A percentile compares a stretch with the other conserved stretches of the same genome.
Conservation (phyloP, 2,329 filamentous ascomycete species). For the Alternaria angustiovoidea region DNA sequence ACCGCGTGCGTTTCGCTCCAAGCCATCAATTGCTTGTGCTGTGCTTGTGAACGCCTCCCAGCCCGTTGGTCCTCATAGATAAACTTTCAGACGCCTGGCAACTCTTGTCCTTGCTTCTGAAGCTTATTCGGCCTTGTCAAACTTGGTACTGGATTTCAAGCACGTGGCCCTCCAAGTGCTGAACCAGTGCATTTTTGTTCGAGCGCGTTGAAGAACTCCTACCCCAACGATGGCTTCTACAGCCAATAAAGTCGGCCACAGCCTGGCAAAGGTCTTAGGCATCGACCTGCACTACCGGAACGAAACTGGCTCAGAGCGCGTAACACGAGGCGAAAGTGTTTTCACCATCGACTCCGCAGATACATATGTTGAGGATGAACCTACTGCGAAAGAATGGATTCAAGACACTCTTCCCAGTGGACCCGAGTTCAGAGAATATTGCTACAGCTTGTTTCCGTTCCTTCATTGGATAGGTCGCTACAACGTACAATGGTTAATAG, state of each 20-base stretch:
- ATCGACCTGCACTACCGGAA: slow-evolving; percentile 81
- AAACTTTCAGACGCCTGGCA: slow-evolving; percentile 38
- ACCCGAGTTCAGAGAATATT: slow-evolving; percentile 66
- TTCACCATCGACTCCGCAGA: slow-evolving; percentile 77
- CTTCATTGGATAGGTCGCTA: slow-evolving; percentile 87
- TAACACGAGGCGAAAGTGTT: slow-evolving; percentile 80
- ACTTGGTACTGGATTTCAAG: slow-evolving; percentile 12
- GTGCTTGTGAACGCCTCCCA: slow-evolving; percentile 18
- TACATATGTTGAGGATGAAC: slow-evolving; percentile 82
- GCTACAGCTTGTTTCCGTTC: slow-evolving; percentile 83
- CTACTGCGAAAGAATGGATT: slow-evolving; percentile 78
- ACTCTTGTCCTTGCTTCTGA: slow-evolving; percentile 29
- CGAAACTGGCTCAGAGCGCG: slow-evolving; percentile 64
- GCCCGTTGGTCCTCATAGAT: slow-evolving; percentile 30
- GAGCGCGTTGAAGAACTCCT: neutral
- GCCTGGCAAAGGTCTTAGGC: slow-evolving; percentile 78
- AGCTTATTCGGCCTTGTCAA: slow-evolving; percentile 40
- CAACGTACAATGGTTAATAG: slow-evolving; percentile 86
- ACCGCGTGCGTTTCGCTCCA: slow-evolving; percentile 10
- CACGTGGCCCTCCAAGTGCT: slow-evolving; percentile 24
- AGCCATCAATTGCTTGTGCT: slow-evolving; percentile 15
- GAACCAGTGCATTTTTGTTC: slow-evolving; percentile 12
- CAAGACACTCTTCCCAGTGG: slow-evolving; percentile 67
- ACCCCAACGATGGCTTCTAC: slow-evolving; percentile 37
- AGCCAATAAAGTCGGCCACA: slow-evolving; percentile 70